phyloP scores from a whole-genome alignment of 75 land plant genomes.

The Picea glauca region DNA sequence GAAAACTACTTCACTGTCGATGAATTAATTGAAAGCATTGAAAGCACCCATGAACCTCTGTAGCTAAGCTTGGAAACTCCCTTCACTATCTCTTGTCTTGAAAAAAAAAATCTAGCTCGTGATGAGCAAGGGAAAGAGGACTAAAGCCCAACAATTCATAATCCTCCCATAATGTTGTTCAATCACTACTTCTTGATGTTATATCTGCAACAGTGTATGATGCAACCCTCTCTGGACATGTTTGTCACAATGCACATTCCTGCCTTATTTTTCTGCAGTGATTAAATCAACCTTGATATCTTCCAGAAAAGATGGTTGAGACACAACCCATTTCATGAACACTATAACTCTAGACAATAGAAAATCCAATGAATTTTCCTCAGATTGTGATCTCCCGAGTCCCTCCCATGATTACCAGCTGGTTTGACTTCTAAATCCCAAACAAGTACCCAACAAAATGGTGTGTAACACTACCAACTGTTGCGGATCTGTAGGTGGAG shows the following conservation, averaged over 20 bases:
- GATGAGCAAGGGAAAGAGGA: neutral
- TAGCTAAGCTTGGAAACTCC: neutral
- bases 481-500: no score
- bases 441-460: no score
- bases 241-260: no score
- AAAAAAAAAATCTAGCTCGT: neutral
- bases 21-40: neutral
- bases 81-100: neutral
- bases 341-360: constrained; percentile 2
- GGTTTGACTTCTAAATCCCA: no score
- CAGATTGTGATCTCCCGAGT: neutral
- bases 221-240: no score
- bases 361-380: neutral
- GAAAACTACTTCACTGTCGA: no score
- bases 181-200: neutral
- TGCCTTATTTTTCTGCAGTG: no score
- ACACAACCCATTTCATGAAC: constrained; percentile 3
- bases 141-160: constrained; percentile 1
- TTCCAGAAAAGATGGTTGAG: neutral
- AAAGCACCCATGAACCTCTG: neutral
- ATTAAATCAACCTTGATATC: neutral
- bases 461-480: no score
- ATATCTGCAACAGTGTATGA: no score
- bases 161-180: constrained; percentile 1
- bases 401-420: no score